Conservation (phyloP, 257 asterid species). For the Solanum medicagineum region DNA sequence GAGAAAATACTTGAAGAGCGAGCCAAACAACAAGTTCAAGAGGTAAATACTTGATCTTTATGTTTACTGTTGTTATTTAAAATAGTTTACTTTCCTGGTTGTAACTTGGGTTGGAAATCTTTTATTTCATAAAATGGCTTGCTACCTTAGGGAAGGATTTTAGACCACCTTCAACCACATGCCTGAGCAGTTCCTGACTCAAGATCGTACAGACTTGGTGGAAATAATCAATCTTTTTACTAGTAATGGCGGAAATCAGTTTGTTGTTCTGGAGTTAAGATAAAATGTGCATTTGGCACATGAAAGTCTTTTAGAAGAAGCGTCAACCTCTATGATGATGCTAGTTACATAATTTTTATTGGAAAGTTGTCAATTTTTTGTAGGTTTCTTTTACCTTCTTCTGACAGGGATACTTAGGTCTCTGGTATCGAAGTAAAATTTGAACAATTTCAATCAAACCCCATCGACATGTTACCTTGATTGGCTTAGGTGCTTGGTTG, state of each 20-base stretch:
- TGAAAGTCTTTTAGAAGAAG: background rate
- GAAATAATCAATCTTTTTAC: background rate
- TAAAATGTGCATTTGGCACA: background rate
- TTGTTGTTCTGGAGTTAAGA: background rate
- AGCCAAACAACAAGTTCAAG: conserved; percentile 81
- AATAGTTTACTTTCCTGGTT: background rate
- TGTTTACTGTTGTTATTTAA: background rate
- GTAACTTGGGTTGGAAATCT: background rate
- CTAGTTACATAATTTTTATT: background rate
- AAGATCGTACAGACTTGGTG: background rate
- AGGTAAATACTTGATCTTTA: conserved; percentile 35
- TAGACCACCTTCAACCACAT: background rate
- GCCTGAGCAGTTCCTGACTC: background rate
- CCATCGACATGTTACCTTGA: background rate
- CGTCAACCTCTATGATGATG: background rate
- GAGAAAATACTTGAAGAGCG: conserved; percentile 91
- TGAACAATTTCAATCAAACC: background rate
- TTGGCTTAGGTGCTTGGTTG: background rate
- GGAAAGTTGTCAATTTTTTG: background rate
- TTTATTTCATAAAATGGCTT: background rate
- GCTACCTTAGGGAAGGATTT: background rate
- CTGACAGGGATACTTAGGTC: background rate
- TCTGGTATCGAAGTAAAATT: background rate
- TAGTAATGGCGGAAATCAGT: background rate
- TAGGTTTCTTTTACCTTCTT: background rate